These are phyloP conservation scores for Backusella liffmaniae DNA, from an alignment of 192 early-diverging fungal genomes.

Conservation along the genomic window DNA sequence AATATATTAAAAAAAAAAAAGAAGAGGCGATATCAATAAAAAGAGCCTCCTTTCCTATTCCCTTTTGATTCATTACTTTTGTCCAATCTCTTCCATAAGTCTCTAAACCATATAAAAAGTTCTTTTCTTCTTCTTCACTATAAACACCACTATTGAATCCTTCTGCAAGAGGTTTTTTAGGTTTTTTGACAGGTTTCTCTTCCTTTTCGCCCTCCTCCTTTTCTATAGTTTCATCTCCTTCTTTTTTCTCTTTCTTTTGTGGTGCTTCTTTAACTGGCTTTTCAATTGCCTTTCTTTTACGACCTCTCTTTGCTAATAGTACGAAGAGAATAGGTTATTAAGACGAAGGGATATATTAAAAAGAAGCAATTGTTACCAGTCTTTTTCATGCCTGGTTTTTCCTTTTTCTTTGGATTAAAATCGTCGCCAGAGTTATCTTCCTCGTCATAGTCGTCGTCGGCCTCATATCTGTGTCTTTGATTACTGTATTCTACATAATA, in stretches of 20 bases:
- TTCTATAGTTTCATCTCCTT: neutral
- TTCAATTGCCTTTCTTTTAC: constrained; percentile 22
- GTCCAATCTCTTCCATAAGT: constrained; percentile 83
- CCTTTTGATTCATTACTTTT: constrained; percentile 45
- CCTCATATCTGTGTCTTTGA: constrained; percentile 40
- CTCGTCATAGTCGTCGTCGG: constrained; percentile 47
- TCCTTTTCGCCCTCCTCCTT: neutral
- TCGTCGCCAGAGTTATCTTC: constrained; percentile 55
- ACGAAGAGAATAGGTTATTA: neutral
- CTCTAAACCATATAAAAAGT: constrained; percentile 77
- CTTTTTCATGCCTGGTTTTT: constrained; percentile 41
- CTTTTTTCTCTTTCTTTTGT: constrained; percentile 2
- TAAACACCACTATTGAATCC: constrained; percentile 74
- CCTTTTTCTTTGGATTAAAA: constrained; percentile 44
- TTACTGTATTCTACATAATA: constrained; percentile 62
- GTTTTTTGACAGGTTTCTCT: constrained; percentile 33
- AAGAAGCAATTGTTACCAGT: neutral
- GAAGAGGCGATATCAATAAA: constrained; percentile 3
- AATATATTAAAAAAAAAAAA: neutral
- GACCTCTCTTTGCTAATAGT: constrained; percentile 9
- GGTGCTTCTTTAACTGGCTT: neutral
- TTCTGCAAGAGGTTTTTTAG: constrained; percentile 46
- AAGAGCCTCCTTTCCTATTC: neutral
- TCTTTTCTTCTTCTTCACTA: constrained; percentile 69
- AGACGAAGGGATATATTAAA: neutral